These are phyloP conservation scores for Cladosporium halotolerans DNA, from an alignment of 2,329 filamentous ascomycete genomes.

Conservation along the genomic window DNA sequence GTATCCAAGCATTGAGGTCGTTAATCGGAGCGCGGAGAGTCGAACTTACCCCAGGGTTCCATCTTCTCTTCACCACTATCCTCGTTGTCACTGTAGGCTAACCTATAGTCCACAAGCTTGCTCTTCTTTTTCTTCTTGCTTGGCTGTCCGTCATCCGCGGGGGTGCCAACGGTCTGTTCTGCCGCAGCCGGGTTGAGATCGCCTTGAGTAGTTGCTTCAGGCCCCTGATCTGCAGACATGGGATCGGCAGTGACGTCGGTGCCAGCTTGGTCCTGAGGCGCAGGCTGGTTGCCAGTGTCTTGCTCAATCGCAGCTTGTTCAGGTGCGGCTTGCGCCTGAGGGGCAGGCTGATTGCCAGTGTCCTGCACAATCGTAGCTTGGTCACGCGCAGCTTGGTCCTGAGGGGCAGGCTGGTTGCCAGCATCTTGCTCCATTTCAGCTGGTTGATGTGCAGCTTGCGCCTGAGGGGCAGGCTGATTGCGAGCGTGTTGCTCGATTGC, in stretches of 20 bases:
- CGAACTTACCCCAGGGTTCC: conserved; percentile 51
- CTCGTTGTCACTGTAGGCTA: conserved; percentile 72
- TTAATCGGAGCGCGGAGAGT: background rate
- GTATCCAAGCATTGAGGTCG: background rate
- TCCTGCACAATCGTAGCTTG: too few relatives aligned
- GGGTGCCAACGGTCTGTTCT: background rate
- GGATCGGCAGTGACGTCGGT: background rate
- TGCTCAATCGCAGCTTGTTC: background rate
- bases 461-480: too few relatives aligned
- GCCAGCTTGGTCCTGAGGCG: background rate
- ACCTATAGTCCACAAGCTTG: conserved; percentile 54
- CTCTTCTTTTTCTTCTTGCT: conserved; percentile 28
- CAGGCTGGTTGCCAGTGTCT: background rate
- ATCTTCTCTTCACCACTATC: conserved; percentile 85
- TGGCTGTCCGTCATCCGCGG: conserved; percentile 1
- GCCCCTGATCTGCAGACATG: background rate
- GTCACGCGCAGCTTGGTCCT: too few relatives aligned
- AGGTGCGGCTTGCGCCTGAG: too few relatives aligned
- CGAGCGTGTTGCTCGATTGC: too few relatives aligned
- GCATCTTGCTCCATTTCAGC: too few relatives aligned
- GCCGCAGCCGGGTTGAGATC: background rate
- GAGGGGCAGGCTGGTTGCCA: too few relatives aligned
- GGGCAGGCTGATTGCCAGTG: too few relatives aligned
- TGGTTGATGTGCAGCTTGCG: too few relatives aligned
- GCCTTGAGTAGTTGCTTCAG: background rate